A percentile compares a stretch with the other conserved stretches of the same genome.
phyloP scores from a whole-genome alignment of 164 flowering plant genomes.

The Nymphaea thermarum region DNA sequence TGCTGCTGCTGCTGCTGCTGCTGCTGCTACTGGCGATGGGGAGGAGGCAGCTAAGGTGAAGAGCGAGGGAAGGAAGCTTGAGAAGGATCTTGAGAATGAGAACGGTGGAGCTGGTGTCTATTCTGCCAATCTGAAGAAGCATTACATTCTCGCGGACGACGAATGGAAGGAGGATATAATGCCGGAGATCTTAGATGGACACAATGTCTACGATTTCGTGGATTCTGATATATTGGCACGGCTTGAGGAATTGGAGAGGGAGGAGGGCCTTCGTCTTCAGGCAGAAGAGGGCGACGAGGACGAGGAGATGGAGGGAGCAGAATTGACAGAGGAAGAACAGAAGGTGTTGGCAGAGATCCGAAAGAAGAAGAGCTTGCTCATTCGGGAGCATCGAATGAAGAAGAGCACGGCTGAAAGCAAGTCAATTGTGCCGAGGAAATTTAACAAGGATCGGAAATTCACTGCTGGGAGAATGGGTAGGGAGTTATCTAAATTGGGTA shows the following conservation, averaged over 20 bases:
- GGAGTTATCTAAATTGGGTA: slow-evolving; percentile 53
- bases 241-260: slow-evolving; percentile 73
- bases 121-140: slow-evolving; percentile 67
- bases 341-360: slow-evolving; percentile 59
- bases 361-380: slow-evolving; percentile 69
- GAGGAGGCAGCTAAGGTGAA: slow-evolving; percentile 32
- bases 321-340: slow-evolving; percentile 50
- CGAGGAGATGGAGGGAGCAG: slow-evolving; percentile 54
- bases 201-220: slow-evolving; percentile 69
- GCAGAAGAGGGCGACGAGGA: slow-evolving; percentile 39
- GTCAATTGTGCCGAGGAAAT: slow-evolving; percentile 69
- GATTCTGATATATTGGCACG: slow-evolving; percentile 64
- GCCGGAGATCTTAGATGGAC: slow-evolving; percentile 92
- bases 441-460: slow-evolving; percentile 59
- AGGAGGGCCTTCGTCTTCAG: slow-evolving; percentile 46
- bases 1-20: slow-evolving; percentile 10
- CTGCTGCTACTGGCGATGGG: neutral
- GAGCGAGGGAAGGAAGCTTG: slow-evolving; percentile 31
- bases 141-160: slow-evolving; percentile 54
- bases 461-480: slow-evolving; percentile 84
- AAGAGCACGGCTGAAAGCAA: slow-evolving; percentile 81
- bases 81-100: slow-evolving; percentile 72
- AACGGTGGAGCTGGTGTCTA: slow-evolving; percentile 89
- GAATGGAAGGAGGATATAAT: slow-evolving; percentile 82
- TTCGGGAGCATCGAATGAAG: slow-evolving; percentile 71